Conservation (phyloP, 2,329 filamentous ascomycete genomes). For the Pezicula carpinea region DNA sequence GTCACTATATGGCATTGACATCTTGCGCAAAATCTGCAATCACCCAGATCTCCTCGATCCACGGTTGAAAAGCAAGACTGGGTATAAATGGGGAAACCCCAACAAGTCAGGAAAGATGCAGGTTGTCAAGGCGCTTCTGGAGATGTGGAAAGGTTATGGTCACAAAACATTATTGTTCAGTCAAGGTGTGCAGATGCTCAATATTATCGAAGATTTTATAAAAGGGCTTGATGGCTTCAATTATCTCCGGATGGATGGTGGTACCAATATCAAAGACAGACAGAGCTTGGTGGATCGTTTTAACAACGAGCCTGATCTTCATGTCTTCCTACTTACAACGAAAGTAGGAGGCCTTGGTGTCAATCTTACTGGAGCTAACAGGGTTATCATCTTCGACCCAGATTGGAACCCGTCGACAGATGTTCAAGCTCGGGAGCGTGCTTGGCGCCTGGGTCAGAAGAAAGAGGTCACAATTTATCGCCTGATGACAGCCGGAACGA, state of each 20-base stretch:
- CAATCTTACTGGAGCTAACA: conserved; percentile 89
- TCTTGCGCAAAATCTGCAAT: conserved; percentile 93
- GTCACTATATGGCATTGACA: conserved; percentile 84
- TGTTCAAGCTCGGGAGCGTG: conserved; percentile 88
- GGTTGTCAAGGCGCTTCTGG: conserved; percentile 80
- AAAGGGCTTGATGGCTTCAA: conserved; percentile 62
- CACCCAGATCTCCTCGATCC: conserved; percentile 84
- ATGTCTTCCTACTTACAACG: conserved; percentile 91
- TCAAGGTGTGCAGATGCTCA: conserved; percentile 91
- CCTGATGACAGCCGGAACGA: conserved; percentile 96
- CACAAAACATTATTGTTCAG: conserved; percentile 93
- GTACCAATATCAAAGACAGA: conserved; percentile 81
- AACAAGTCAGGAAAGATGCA: conserved; percentile 92
- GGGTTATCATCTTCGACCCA: conserved; percentile 97
- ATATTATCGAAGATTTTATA: conserved; percentile 85
- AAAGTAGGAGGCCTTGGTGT: conserved; percentile 92
- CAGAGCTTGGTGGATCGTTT: conserved; percentile 90
- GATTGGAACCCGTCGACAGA: conserved; percentile 99
- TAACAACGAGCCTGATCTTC: conserved; percentile 72
- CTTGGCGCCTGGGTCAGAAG: conserved; percentile 94
- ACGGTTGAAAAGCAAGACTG: conserved; percentile 46
- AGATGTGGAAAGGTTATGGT: conserved; percentile 77
- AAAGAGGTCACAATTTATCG: conserved; percentile 93
- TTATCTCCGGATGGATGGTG: conserved; percentile 89
- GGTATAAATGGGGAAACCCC: conserved; percentile 73